phyloP scores from a whole-genome alignment of 352 stramenopile genomes.

The Phytophthora pinifolia region DNA sequence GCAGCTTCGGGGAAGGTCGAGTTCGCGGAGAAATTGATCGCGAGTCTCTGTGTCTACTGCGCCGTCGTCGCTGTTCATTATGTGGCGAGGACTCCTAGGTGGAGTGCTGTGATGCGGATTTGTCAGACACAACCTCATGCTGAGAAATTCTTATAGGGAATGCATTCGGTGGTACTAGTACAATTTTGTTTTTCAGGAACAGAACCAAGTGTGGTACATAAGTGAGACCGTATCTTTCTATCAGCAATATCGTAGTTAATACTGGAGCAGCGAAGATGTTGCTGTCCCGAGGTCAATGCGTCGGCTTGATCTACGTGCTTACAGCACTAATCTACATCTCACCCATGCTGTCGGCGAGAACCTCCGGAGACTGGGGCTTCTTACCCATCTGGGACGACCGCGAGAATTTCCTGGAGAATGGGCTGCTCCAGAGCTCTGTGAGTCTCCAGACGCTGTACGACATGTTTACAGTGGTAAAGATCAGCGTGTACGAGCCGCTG shows the following conservation, averaged over 20 bases:
- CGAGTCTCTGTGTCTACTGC: not conserved
- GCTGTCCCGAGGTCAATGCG: slow-evolving; percentile 6
- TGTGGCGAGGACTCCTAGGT: too few relatives aligned
- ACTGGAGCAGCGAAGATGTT: not conserved
- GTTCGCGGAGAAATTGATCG: slow-evolving; percentile 6
- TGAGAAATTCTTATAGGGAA: too few relatives aligned
- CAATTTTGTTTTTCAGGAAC: too few relatives aligned
- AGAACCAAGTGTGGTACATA: too few relatives aligned
- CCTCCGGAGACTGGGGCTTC: slow-evolving; percentile 37
- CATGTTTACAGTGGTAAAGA: slow-evolving; percentile 42
- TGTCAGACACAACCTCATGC: too few relatives aligned
- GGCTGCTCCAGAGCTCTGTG: slow-evolving; percentile 31
- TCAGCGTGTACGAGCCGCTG: slow-evolving; percentile 67
- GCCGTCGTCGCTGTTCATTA: not conserved
- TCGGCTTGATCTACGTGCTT: slow-evolving; percentile 1
- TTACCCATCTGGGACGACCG: slow-evolving; percentile 50
- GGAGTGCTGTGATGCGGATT: too few relatives aligned
- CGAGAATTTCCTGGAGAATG: slow-evolving; percentile 52
- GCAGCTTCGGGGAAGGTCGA: not conserved
- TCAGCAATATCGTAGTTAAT: too few relatives aligned
- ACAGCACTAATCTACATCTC: slow-evolving; percentile 1
- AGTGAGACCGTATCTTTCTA: too few relatives aligned
- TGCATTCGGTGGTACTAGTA: too few relatives aligned
- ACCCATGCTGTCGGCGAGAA: slow-evolving; percentile 2
- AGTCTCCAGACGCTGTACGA: slow-evolving; percentile 24